A percentile compares a stretch with the other conserved stretches of the same genome.
Evolutionary conservation across 2,329 filamentous ascomycete genomes (phyloP).

Genomic region (Aspergillus fumigatus): DNA sequence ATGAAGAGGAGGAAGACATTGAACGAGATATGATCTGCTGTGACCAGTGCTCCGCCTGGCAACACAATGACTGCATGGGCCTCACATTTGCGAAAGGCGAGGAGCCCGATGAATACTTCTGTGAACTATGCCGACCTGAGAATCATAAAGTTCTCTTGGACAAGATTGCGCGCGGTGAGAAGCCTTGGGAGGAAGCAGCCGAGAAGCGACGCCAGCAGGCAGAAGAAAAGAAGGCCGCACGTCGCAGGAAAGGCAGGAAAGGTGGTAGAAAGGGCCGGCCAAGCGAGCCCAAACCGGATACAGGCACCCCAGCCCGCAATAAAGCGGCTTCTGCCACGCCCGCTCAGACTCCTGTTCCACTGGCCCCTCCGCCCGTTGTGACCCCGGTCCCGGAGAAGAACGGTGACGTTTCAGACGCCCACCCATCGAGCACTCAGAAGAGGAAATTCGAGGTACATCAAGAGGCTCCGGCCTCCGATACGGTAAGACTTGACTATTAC

Average conservation of each 20-base stretch:
- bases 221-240: conserved; percentile 53
- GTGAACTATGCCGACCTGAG: conserved; percentile 80
- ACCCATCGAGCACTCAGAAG: conserved; percentile 35
- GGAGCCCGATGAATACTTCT: conserved; percentile 81
- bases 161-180: conserved; percentile 73
- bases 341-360: conserved; percentile 13
- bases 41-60: conserved; percentile 89
- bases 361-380: conserved; percentile 12
- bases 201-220: conserved; percentile 60
- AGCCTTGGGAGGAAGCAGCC: conserved; percentile 74
- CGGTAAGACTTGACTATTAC: conserved; percentile 22
- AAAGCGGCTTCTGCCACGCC: conserved; percentile 26
- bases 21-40: conserved; percentile 94
- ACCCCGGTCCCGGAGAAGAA: conserved; percentile 27
- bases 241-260: conserved; percentile 53
- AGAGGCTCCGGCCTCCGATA: conserved; percentile 23
- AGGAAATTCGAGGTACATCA: conserved; percentile 42
- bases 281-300: conserved; percentile 56
- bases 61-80: conserved; percentile 95
- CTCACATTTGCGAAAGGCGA: conserved; percentile 72
- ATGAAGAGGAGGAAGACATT: conserved; percentile 77
- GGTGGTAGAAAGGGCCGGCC: conserved; percentile 58
- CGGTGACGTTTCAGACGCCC: conserved; percentile 19
- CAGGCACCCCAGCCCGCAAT: conserved; percentile 34
- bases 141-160: conserved; percentile 77